Conservation (phyloP, 2,329 filamentous ascomycete genomes). For the Parastagonospora nodorum region DNA sequence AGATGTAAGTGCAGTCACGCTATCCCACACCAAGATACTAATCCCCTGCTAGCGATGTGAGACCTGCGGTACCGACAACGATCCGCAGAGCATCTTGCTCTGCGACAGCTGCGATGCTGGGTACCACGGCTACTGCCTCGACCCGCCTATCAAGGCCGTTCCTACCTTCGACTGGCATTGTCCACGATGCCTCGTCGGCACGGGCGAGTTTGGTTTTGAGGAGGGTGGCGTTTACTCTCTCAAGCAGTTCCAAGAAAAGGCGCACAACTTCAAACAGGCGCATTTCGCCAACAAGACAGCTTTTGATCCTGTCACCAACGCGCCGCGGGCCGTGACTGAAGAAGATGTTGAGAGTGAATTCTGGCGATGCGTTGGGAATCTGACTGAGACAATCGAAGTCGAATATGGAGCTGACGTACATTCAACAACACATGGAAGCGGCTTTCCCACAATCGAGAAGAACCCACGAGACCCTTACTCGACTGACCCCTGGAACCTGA, state of each 20-base stretch:
- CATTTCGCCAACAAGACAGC: constrained; percentile 93
- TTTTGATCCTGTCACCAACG: constrained; percentile 82
- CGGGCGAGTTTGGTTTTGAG: constrained; percentile 96
- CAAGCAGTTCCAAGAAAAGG: constrained; percentile 94
- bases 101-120: constrained; percentile 93
- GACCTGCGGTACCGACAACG: constrained; percentile 79
- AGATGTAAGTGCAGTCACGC: constrained; percentile 52
- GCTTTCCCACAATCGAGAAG: constrained; percentile 92
- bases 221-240: constrained; percentile 95
- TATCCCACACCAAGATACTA: constrained; percentile 31
- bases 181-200: constrained; percentile 90
- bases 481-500: constrained; percentile 93
- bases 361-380: constrained; percentile 90
- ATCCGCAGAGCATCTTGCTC: constrained; percentile 70
- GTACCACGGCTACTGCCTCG: constrained; percentile 86
- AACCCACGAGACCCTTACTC: constrained; percentile 87
- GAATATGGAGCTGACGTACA: constrained; percentile 99
- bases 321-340: constrained; percentile 80
- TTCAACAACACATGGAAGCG: constrained; percentile 95
- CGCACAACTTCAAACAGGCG: constrained; percentile 89
- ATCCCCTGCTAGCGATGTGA: constrained; percentile 72
- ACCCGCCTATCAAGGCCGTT: constrained; percentile 77
- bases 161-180: constrained; percentile 96
- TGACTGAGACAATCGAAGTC: constrained; percentile 95
- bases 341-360: constrained; percentile 97